Conservation (phyloP, 2,329 filamentous ascomycete species). For the Magnaporthiopsis poae region DNA sequence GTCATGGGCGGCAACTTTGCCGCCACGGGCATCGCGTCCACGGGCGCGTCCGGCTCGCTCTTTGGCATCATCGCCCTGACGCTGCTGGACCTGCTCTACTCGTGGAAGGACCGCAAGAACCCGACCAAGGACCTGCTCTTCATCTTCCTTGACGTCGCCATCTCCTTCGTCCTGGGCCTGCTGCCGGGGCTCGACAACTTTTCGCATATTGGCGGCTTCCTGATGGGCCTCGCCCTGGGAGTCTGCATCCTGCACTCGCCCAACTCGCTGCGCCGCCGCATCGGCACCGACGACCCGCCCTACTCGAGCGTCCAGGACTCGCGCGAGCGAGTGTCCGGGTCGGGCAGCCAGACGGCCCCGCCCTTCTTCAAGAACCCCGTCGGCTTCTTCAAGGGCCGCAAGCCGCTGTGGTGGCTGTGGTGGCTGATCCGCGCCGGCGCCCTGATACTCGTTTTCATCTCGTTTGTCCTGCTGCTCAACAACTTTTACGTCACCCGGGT, state of each 20-base stretch:
- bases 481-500: conserved; percentile 79
- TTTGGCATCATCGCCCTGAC: conserved; percentile 87
- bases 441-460: conserved; percentile 69
- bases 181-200: conserved; percentile 94
- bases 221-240: conserved; percentile 82
- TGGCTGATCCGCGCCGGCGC: conserved; percentile 76
- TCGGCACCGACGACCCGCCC: conserved; percentile 55
- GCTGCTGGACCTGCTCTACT: conserved; percentile 83
- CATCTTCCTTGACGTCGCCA: conserved; percentile 72
- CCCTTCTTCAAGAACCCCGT: conserved; percentile 52
- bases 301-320: conserved; percentile 58
- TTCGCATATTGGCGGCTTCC: conserved; percentile 88
- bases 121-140: conserved; percentile 81
- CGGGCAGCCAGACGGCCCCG: conserved; percentile 35
- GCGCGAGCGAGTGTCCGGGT: conserved; percentile 20
- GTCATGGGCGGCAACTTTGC: conserved; percentile 92
- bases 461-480: conserved; percentile 76
- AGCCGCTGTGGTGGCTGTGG: conserved; percentile 95
- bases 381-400: conserved; percentile 83
- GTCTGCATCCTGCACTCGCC: conserved; percentile 84
- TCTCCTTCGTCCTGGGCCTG: conserved; percentile 85
- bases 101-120: conserved; percentile 68
- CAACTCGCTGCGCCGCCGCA: conserved; percentile 63
- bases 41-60: conserved; percentile 78
- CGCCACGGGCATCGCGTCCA: conserved; percentile 68